Base-by-base conservation (phyloP, 768 basidiomycete genomes). In the Tulasnella sp. region DNA sequence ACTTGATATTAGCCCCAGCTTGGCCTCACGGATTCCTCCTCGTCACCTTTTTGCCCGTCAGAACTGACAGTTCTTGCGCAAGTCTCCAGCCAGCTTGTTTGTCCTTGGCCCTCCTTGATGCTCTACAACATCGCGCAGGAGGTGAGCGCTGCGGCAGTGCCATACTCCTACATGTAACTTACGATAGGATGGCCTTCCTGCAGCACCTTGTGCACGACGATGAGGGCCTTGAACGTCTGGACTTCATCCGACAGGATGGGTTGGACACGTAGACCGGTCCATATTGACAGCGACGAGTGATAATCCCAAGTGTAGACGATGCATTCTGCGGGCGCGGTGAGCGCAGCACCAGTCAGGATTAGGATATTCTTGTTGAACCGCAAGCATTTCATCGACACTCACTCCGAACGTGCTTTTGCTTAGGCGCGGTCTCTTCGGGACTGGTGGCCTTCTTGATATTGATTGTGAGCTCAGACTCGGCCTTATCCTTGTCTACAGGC, bases 241-340 rank as follows among this genome's bases (percentile, higher is more conserved):
- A 98, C 88, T 83, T 99, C 97, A 80, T 99, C 97, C 4, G 95
- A 88, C 34, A 99, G 83, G 77, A 99, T 97, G 47, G 97, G 97
- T 75, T 98, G 96, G 1, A 98, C 97, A 36, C 97, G 86, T 7
- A 99, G 85, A 35, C 94, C 94, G 76, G 93, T 94, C 97, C 97
- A 99, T 79, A 98, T 98, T 6, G 95, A 95, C 76, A 93, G 89
- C 40, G 95, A 98, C 22, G 95, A 92, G 77, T 98, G 95, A 78
- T 98, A 98, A 80, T 99, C 97, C 95, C 95, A 98, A 7, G 97
- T 98, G 80, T 95, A 99, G 32, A 98, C 93, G 79, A 99, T 98
- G 77, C 92, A 94, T 83, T 98, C 96, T 98, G 52, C 52, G 52
- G 52, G 29, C 52, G 52, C 41, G 42, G 42, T 40, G 59, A 37